These are phyloP conservation scores for Sclerotinia minor DNA, from an alignment of 2,329 filamentous ascomycete genomes.

Conservation along the genomic window DNA sequence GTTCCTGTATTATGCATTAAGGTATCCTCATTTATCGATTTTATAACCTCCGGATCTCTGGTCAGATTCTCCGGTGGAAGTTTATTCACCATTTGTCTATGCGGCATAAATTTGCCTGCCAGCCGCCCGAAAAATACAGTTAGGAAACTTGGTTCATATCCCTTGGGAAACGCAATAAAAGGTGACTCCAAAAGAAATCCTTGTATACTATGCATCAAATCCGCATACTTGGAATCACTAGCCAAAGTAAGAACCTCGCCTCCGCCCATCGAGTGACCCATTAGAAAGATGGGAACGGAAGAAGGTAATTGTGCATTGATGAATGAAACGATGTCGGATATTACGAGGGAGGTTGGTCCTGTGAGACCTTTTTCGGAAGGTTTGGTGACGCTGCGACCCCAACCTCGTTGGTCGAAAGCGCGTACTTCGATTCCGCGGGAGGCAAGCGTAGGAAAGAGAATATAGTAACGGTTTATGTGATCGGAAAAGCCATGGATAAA, in stretches of 20 bases:
- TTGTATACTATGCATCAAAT: constrained; percentile 60
- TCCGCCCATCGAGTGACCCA: constrained; percentile 92
- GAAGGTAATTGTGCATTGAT: constrained; percentile 58
- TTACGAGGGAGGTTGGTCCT: constrained; percentile 70
- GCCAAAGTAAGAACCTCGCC: constrained; percentile 68
- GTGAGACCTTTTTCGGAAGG: constrained; percentile 67
- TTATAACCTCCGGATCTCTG: constrained; percentile 64
- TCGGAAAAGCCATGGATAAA: constrained; percentile 91
- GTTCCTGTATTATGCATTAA: constrained; percentile 84
- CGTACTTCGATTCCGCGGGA: constrained; percentile 71
- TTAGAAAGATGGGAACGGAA: constrained; percentile 69
- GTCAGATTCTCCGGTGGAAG: constrained; percentile 62
- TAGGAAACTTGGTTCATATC: constrained; percentile 61
- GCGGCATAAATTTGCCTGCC: constrained; percentile 66
- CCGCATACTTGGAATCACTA: constrained; percentile 51
- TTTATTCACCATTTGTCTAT: constrained; percentile 62
- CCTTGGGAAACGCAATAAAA: constrained; percentile 70
- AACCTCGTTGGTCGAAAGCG: constrained; percentile 83
- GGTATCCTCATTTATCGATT: constrained; percentile 62
- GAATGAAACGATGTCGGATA: constrained; percentile 78
- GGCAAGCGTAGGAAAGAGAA: constrained; percentile 71
- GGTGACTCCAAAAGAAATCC: constrained; percentile 79
- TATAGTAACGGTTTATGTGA: constrained; percentile 74
- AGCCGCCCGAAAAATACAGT: constrained; percentile 67
- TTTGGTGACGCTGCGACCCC: constrained; percentile 71